phyloP scores from a whole-genome alignment of 768 basidiomycete species.

The Nidularia pulvinata region DNA sequence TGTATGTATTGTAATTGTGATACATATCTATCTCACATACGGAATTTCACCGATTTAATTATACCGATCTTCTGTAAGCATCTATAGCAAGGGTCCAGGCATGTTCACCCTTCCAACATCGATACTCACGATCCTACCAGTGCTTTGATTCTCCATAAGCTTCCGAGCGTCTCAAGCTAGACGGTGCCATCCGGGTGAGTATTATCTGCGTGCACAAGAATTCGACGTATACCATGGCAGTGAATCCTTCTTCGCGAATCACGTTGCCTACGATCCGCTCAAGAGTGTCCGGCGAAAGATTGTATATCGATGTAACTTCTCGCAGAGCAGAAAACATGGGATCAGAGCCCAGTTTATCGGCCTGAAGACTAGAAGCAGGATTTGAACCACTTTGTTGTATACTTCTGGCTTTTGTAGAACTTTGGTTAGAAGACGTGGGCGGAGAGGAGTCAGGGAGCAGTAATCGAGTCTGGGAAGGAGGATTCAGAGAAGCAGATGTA shows the following conservation, averaged over 20 bases:
- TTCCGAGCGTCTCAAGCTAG: conserved; percentile 11
- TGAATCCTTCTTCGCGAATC: conserved; percentile 77
- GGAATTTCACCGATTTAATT: no score
- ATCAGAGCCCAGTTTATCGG: background rate
- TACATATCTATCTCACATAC: background rate
- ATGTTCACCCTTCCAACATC: no score
- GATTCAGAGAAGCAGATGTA: background rate
- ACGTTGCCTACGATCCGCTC: conserved; percentile 60
- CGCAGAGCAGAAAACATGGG: conserved; percentile 26
- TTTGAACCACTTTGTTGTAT: background rate
- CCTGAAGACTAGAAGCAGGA: background rate
- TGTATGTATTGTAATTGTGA: background rate
- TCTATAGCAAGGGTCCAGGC: no score
- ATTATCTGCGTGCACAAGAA: no score
- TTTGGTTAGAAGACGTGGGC: background rate
- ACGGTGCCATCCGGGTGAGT: no score
- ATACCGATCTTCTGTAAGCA: no score
- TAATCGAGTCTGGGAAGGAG: background rate
- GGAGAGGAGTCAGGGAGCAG: background rate
- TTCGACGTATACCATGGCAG: conserved; percentile 56
- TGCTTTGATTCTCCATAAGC: conserved; percentile 12
- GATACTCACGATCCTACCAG: background rate
- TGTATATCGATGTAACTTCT: conserved; percentile 48
- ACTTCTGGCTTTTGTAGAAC: background rate
- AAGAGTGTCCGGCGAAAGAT: conserved; percentile 47